phyloP scores from a whole-genome alignment of 805 yeast species.

The Saccharomyces jurei region DNA sequence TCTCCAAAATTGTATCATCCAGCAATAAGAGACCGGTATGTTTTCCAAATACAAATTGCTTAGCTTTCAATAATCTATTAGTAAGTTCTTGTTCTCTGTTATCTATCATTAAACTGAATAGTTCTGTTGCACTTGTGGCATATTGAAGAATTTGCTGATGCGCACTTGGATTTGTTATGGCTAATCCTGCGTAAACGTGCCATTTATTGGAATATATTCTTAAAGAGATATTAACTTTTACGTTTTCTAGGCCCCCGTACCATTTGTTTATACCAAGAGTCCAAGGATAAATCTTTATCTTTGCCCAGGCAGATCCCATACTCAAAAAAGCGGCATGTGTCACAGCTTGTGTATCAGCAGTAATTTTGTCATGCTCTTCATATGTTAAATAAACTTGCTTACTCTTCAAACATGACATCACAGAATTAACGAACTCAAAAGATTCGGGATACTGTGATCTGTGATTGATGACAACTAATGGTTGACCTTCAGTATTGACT shows the following conservation, averaged over 20 bases:
- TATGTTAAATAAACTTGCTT: conserved; percentile 71
- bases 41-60: conserved; percentile 66
- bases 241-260: conserved; percentile 93
- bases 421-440: conserved; percentile 50
- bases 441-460: conserved; percentile 46
- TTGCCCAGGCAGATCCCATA: conserved; percentile 96
- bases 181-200: conserved; percentile 97
- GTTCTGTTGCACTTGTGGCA: conserved; percentile 72
- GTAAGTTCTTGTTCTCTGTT: conserved; percentile 51
- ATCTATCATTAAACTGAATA: conserved; percentile 76
- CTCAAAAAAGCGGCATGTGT: conserved; percentile 95
- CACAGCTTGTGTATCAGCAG: conserved; percentile 98
- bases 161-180: conserved; percentile 91
- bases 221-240: conserved; percentile 85
- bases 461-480: conserved; percentile 78
- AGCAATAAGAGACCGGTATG: conserved; percentile 51
- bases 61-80: conserved; percentile 56
- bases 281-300: conserved; percentile 85
- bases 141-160: conserved; percentile 87
- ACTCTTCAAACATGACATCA: conserved; percentile 69
- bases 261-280: conserved; percentile 42
- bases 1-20: conserved; percentile 71
- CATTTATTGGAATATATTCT: conserved; percentile 89
- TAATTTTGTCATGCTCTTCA: conserved; percentile 85
- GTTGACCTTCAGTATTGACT: conserved; percentile 85